Evolutionary conservation across 352 stramenopile genomes (phyloP).

Genomic region (Phytophthora podocarpi): DNA sequence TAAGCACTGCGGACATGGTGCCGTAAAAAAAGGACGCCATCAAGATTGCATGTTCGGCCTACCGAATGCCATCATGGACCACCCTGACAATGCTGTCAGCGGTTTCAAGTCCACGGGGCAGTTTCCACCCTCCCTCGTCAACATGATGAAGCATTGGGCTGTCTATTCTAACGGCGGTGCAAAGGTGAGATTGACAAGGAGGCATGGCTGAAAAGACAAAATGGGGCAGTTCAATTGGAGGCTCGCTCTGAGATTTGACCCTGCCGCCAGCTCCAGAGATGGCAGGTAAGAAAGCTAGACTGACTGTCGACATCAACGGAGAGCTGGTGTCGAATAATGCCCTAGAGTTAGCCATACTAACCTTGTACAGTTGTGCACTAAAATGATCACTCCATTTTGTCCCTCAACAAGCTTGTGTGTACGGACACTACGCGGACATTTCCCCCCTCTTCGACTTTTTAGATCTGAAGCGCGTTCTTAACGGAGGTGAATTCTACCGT

Average conservation of each 20-base stretch:
- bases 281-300: not conserved
- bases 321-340: not conserved
- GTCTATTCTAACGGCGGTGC: conserved; percentile 1
- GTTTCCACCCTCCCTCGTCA: not conserved
- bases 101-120: conserved; percentile 23
- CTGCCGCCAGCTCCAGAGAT: not conserved
- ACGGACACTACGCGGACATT: no score
- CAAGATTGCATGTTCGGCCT: conserved; percentile 6
- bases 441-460: no score
- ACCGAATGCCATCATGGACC: conserved; percentile 1
- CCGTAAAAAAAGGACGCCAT: conserved; percentile 4
- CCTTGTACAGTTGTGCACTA: not conserved
- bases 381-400: not conserved
- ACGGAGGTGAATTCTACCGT: no score
- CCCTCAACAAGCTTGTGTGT: no score
- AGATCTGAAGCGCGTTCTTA: no score
- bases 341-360: no score
- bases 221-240: not conserved
- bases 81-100: no score
- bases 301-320: not conserved
- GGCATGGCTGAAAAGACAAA: not conserved
- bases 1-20: no score
- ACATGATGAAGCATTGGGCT: not conserved
- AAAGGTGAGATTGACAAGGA: not conserved
- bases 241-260: not conserved